Percentiles rank a stretch among this genome's conserved stretches.
These are phyloP conservation scores for Dictyostelium brefeldianum DNA, from an alignment of 78 protist species.

Conservation along the genomic window DNA sequence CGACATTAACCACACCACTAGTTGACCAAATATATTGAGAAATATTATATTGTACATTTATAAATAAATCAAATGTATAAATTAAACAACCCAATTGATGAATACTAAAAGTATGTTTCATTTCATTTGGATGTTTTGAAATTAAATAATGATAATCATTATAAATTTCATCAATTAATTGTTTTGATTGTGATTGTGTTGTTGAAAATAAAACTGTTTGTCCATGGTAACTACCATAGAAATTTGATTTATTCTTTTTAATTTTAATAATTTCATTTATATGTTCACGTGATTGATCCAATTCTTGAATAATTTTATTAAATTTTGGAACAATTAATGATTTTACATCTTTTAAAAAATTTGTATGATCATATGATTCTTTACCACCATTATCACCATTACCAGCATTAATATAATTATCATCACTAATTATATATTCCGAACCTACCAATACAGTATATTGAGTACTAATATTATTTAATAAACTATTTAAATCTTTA, in stretches of 20 bases:
- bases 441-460: constrained; percentile 25
- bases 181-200: not conserved
- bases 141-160: constrained; percentile 3
- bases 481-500: not conserved
- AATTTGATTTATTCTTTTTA: not conserved
- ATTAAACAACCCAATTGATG: constrained; percentile 24
- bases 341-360: not conserved
- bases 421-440: constrained; percentile 12
- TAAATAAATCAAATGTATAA: constrained; percentile 25
- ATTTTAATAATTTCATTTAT: not conserved
- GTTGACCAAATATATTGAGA: constrained; percentile 9
- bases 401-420: not conserved
- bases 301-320: not conserved
- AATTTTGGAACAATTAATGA: not conserved
- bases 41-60: not conserved
- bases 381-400: not conserved
- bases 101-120: not conserved
- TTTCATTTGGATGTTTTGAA: not conserved
- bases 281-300: not conserved
- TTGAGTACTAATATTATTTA: not conserved
- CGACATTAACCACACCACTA: not conserved
- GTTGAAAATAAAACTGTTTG: too few relatives aligned
- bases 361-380: not conserved
- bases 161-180: not conserved
- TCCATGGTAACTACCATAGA: not conserved